Evolutionary conservation across 1,139 yeast species (phyloP).

Genomic region (Meyerozyma sp.): DNA sequence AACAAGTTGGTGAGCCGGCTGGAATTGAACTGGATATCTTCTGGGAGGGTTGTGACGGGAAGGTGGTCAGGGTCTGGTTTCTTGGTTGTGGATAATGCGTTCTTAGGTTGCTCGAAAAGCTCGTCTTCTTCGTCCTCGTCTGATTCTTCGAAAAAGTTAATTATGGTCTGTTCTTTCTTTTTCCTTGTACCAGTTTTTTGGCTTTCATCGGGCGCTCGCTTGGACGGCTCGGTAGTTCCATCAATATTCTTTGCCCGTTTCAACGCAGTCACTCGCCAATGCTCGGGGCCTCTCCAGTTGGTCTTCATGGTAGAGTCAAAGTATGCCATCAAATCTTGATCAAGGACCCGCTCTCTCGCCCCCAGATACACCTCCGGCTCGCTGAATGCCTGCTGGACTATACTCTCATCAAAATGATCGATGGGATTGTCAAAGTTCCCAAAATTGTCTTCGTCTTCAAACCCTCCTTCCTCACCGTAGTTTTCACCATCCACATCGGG

Average conservation of each 20-base stretch:
- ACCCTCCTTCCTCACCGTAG: background rate
- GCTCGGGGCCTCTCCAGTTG: slow-evolving; percentile 90
- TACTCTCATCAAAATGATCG: slow-evolving; percentile 18
- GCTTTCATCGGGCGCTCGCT: slow-evolving; percentile 4
- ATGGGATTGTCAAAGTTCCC: slow-evolving; percentile 17
- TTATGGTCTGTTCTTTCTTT: slow-evolving; percentile 28
- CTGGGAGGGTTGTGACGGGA: slow-evolving; percentile 54
- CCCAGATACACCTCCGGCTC: slow-evolving; percentile 15
- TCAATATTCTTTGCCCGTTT: slow-evolving; percentile 23
- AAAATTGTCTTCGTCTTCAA: slow-evolving; percentile 10
- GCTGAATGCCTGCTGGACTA: slow-evolving; percentile 19
- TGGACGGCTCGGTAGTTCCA: background rate
- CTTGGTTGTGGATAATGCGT: slow-evolving; percentile 19
- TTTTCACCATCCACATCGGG: slow-evolving; percentile 6
- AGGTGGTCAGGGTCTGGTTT: slow-evolving; percentile 18
- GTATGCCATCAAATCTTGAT: slow-evolving; percentile 69
- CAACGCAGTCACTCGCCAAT: slow-evolving; percentile 77
- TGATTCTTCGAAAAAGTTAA: slow-evolving; percentile 47
- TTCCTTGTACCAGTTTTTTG: slow-evolving; percentile 13
- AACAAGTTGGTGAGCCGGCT: slow-evolving; percentile 63
- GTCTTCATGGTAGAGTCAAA: slow-evolving; percentile 66
- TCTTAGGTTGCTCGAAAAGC: slow-evolving; percentile 48
- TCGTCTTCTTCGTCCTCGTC: slow-evolving; percentile 36
- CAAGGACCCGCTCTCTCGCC: slow-evolving; percentile 37
- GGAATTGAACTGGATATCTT: slow-evolving; percentile 69